phyloP scores from a whole-genome alignment of 2,329 filamentous ascomycete genomes.

The Fusarium sp. region DNA sequence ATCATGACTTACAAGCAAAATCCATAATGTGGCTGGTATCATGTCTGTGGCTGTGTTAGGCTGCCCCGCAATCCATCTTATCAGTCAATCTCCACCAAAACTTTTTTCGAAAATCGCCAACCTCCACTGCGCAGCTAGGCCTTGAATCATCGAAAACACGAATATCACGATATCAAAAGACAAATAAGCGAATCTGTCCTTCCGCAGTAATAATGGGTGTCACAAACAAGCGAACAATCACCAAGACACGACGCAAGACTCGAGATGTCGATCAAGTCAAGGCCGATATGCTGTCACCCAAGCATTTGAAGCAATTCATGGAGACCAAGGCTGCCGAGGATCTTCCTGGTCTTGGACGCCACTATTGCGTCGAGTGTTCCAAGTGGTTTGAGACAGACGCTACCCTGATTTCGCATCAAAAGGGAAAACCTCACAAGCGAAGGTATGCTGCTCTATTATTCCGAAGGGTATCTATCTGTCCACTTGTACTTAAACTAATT shows the following conservation, averaged over 20 bases:
- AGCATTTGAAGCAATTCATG: constrained; percentile 84
- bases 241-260: constrained; percentile 78
- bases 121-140: constrained; percentile 21
- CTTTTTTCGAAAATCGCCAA: constrained; percentile 42
- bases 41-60: constrained; percentile 4
- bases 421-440: constrained; percentile 94
- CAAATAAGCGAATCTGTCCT: background rate
- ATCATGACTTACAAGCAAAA: background rate
- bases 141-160: constrained; percentile 5
- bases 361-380: constrained; percentile 92
- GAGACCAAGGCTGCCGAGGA: constrained; percentile 85
- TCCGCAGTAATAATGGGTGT: constrained; percentile 68
- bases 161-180: background rate
- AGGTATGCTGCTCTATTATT: constrained; percentile 58
- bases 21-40: background rate
- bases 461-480: constrained; percentile 14
- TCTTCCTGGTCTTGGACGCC: constrained; percentile 83
- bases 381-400: constrained; percentile 94
- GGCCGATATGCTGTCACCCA: constrained; percentile 80
- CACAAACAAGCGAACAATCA: constrained; percentile 71
- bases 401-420: constrained; percentile 79
- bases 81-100: constrained; percentile 33
- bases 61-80: constrained; percentile 16
- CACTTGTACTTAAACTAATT: constrained; percentile 34
- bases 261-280: constrained; percentile 95